These are phyloP conservation scores for Chenopodium quinoa DNA, from an alignment of 148 eudicot genomes.

Conservation along the genomic window DNA sequence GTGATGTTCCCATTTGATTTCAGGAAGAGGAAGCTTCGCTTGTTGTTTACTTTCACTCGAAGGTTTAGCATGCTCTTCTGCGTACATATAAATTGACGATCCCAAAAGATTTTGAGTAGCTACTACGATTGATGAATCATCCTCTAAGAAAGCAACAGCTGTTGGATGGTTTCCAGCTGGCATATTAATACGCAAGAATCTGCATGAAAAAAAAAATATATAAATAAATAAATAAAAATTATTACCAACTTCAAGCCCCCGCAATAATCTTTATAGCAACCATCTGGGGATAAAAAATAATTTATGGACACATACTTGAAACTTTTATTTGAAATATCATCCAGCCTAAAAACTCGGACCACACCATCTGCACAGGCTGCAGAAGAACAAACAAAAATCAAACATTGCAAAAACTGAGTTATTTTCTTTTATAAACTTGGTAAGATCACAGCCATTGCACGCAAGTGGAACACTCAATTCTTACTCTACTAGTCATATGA, in stretches of 20 bases:
- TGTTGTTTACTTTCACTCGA: slow-evolving; percentile 59
- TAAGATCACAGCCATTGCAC: not conserved
- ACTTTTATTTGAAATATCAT: slow-evolving; percentile 87
- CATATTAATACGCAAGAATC: slow-evolving; percentile 85
- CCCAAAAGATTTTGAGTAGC: slow-evolving; percentile 72
- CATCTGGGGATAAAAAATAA: not conserved
- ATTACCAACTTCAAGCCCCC: slow-evolving; percentile 1
- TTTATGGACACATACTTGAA: slow-evolving; percentile 63
- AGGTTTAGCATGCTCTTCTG: slow-evolving; percentile 65
- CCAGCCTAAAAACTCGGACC: slow-evolving; percentile 85
- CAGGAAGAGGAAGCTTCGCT: slow-evolving; percentile 74
- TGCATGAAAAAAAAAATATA: slow-evolving; percentile 22
- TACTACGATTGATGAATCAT: slow-evolving; percentile 73
- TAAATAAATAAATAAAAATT: not conserved
- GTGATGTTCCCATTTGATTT: slow-evolving; percentile 84
- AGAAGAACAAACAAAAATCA: slow-evolving; percentile 17
- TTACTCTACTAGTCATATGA: not conserved
- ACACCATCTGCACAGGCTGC: slow-evolving; percentile 97
- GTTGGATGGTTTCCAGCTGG: slow-evolving; percentile 90
- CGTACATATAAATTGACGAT: slow-evolving; percentile 84
- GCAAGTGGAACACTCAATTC: slow-evolving; percentile 2
- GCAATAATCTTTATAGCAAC: not conserved
- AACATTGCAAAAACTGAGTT: not conserved
- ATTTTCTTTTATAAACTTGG: not conserved
- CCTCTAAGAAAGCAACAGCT: slow-evolving; percentile 74